Conservation (phyloP, 2,329 filamentous ascomycete species). For the Myrmaecium sp. region DNA sequence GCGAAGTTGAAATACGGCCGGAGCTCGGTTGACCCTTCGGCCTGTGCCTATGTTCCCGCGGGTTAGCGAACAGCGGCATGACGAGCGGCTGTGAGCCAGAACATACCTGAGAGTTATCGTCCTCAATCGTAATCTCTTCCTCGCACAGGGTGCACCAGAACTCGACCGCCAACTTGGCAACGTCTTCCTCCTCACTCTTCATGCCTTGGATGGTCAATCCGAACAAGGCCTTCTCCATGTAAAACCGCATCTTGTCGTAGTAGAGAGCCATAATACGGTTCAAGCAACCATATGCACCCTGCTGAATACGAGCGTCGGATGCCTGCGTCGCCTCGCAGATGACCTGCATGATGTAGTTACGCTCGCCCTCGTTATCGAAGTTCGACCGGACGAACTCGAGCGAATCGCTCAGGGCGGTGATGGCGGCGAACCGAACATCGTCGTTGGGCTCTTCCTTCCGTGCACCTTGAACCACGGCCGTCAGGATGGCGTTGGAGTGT, state of each 20-base stretch:
- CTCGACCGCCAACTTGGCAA: conserved; percentile 92
- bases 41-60: conserved; percentile 29
- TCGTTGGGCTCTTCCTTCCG: conserved; percentile 86
- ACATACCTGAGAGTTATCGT: conserved; percentile 71
- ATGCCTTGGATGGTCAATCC: conserved; percentile 95
- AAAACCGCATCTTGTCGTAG: conserved; percentile 99
- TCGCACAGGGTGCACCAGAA: conserved; percentile 99
- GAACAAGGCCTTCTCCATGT: conserved; percentile 99
- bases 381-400: conserved; percentile 96
- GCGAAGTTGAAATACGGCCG: conserved; percentile 94
- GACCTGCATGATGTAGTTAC: conserved; percentile 99
- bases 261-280: conserved; percentile 98
- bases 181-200: conserved; percentile 96
- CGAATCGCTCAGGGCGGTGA: conserved; percentile 86
- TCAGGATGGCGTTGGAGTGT: conserved; percentile 95
- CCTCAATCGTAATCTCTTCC: conserved; percentile 94
- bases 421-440: conserved; percentile 83
- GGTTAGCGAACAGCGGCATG: conserved; percentile 1
- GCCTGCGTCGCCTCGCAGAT: conserved; percentile 98
- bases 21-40: conserved; percentile 65
- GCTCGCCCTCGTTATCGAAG: conserved; percentile 97
- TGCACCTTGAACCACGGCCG: conserved; percentile 91
- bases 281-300: conserved; percentile 88
- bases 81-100: too few species aligned
- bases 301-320: conserved; percentile 76